Conservation (phyloP, 2,329 filamentous ascomycete genomes). For the Neophaeococcomyces mojaviensis region DNA sequence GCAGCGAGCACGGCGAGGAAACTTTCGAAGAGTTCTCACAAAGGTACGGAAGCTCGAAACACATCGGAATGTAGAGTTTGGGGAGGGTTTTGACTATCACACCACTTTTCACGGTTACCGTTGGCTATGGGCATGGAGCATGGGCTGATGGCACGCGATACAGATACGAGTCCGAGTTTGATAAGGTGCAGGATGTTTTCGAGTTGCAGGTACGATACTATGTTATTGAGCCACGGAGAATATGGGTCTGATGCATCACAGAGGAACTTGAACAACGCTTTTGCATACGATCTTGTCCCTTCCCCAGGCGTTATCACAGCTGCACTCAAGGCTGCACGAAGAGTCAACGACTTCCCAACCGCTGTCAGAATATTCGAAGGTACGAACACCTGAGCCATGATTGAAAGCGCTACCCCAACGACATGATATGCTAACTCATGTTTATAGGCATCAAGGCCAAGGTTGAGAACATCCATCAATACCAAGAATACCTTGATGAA, state of each 20-base stretch:
- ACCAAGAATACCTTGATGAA: constrained; percentile 82
- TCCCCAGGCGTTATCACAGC: constrained; percentile 84
- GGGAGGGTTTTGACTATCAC: constrained; percentile 1
- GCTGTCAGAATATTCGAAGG: constrained; percentile 98
- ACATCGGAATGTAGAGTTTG: neutral
- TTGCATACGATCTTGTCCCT: constrained; percentile 98
- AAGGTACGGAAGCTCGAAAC: constrained; percentile 57
- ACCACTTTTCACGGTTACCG: neutral
- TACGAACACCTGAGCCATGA: constrained; percentile 39
- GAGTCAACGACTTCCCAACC: constrained; percentile 97
- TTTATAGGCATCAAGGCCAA: constrained; percentile 91
- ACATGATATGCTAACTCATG: no score
- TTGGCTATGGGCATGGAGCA: constrained; percentile 17
- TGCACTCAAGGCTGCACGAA: constrained; percentile 83
- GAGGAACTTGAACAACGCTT: constrained; percentile 98
- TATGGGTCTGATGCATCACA: constrained; percentile 30
- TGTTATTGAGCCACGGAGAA: neutral
- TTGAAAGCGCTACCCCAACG: no score
- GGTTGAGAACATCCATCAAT: constrained; percentile 97
- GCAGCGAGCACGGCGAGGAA: constrained; percentile 72
- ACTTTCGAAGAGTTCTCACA: constrained; percentile 98
- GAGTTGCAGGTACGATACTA: constrained; percentile 83
- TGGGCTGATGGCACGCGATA: constrained; percentile 31
- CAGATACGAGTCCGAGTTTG: constrained; percentile 99
- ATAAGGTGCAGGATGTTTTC: constrained; percentile 94